Base-by-base conservation (phyloP, 257 asterid genomes). In the Nemophila menziesii region DNA sequence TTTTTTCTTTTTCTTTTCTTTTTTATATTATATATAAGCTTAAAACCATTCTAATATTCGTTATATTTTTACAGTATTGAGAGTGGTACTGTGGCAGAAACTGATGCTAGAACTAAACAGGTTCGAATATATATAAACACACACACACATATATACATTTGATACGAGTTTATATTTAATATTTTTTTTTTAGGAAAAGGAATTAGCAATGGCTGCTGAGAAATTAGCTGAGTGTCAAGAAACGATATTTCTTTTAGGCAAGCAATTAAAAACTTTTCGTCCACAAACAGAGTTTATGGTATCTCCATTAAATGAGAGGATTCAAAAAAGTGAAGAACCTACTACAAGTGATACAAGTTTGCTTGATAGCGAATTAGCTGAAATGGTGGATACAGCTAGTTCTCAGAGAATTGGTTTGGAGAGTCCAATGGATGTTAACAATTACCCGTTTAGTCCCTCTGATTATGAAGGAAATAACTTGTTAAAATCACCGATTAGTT, bases 181-280 rank as follows among this genome's bases (percentile, higher is more conserved):
- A n/a, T 42, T 42, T 10, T 13, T 29, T 29, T 29, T 34, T 29
- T 77, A 78, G 94, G 94, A 78, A 55, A 67, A 58, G 52, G 92
- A 82, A 19, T 47, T 78, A 52, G 69, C 83, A 1, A 79, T 78
- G 11, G 94, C 94, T 26, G 77, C 86, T 15, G 87, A 70, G 58
- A 82, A 79, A 69, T 69, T 82, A 11, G 81, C 86, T 0, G 92
- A 75, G 61, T 82, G 92, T 64, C 94, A 82, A 60, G 84, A 82
- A 64, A 70, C 86, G 56, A 82, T 82, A 50, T 71, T 60, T 45
- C 92, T 82, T 44, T 81, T 82, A 0, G 83, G 92, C 11, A 82
- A 82, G 64, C 92, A 82, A 60, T 24, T 82, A 65, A 62, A 78
- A 43, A 33, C 75, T 33, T 52, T 82, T 20, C 81, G 81, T 50